These are phyloP conservation scores for Coemansia sp. DNA, from an alignment of 192 early-diverging fungal genomes.

Conservation along the genomic window DNA sequence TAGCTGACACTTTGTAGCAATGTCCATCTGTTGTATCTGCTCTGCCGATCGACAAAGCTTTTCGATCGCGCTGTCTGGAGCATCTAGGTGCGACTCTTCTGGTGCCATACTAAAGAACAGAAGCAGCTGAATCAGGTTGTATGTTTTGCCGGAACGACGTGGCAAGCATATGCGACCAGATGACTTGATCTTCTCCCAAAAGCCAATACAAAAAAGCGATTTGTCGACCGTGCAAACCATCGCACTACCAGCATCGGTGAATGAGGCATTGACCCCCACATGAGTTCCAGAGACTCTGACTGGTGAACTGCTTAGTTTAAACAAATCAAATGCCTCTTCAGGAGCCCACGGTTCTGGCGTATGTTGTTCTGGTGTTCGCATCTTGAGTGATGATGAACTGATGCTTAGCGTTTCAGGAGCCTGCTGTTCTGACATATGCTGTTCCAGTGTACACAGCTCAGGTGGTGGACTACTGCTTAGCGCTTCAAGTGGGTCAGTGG, in stretches of 20 bases:
- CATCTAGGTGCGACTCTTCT: conserved; percentile 11
- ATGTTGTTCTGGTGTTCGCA: background rate
- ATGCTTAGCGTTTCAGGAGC: too few species aligned
- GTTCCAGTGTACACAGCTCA: background rate
- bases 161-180: conserved; percentile 44
- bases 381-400: too few species aligned
- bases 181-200: conserved; percentile 30
- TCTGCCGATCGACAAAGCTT: background rate
- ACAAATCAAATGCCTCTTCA: background rate
- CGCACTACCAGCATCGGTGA: conserved; percentile 14
- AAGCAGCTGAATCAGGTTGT: conserved; percentile 41
- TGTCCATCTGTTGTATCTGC: conserved; percentile 3
- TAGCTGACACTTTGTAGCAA: conserved; percentile 20
- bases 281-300: conserved; percentile 37
- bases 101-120: conserved; percentile 34
- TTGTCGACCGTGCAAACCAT: conserved; percentile 45
- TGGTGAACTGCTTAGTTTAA: conserved; percentile 37
- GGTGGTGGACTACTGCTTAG: too few species aligned
- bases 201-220: conserved; percentile 43
- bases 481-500: background rate
- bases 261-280: conserved; percentile 23
- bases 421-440: background rate
- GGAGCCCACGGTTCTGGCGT: background rate
- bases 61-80: conserved; percentile 14
- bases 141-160: conserved; percentile 45